phyloP scores from a whole-genome alignment of 2,329 filamentous ascomycete species.

The Penicillium sp. region DNA sequence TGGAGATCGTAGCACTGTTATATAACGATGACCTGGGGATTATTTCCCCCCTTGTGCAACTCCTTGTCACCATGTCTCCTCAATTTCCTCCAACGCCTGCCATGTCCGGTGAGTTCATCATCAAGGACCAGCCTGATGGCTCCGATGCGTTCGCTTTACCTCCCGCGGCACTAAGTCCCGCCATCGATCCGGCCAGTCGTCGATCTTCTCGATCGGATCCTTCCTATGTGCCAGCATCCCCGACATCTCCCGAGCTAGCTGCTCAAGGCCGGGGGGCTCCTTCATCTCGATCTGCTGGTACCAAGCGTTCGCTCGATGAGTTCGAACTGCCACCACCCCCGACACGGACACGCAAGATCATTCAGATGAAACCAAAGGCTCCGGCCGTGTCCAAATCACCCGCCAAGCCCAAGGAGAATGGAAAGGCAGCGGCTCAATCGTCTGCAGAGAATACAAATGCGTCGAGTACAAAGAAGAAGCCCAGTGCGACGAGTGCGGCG shows the following conservation, averaged over 20 bases:
- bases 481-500: conserved; percentile 72
- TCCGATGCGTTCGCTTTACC: conserved; percentile 37
- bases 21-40: background rate
- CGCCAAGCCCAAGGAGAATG: conserved; percentile 28
- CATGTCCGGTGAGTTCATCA: conserved; percentile 39
- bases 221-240: conserved; percentile 32
- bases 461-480: conserved; percentile 66
- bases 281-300: conserved; percentile 30
- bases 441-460: conserved; percentile 22
- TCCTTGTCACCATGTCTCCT: conserved; percentile 29
- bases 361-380: conserved; percentile 83
- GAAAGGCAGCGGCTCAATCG: conserved; percentile 15
- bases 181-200: conserved; percentile 22
- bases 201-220: conserved; percentile 32
- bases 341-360: conserved; percentile 89
- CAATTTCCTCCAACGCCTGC: conserved; percentile 38
- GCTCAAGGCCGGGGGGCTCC: conserved; percentile 21
- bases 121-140: conserved; percentile 37
- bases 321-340: conserved; percentile 89
- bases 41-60: background rate
- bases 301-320: conserved; percentile 43
- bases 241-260: conserved; percentile 32
- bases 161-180: conserved; percentile 35
- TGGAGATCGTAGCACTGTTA: background rate
- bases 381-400: conserved; percentile 42